Base-by-base conservation (phyloP, 2,329 filamentous ascomycete species). In the Monosporascus ibericus region DNA sequence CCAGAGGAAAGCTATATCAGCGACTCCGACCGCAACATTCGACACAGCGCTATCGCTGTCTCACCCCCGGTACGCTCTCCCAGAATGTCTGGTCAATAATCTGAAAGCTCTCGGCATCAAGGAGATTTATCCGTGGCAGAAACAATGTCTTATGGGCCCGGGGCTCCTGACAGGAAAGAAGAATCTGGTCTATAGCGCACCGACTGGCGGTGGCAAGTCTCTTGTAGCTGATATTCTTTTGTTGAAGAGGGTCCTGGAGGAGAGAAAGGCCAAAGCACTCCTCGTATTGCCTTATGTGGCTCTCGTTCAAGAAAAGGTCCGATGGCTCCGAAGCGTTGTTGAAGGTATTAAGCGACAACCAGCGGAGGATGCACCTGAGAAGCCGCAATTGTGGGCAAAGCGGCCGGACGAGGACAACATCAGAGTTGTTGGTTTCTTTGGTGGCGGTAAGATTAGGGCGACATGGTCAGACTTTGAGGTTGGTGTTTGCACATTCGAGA, bases 61-160 rank as follows among this genome's bases (percentile, higher is more conserved):
- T 5, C 81, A 90, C 65, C 72, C 78, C 1, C 72, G 71, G 39
- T 92, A 90, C 70, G 79, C 73, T 8, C 72, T 92, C 15, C 83
- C 86, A 3, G 58, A 69, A 0, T 68, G 74, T 24, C 70, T 91
- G 39, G 79, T 88, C 3, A 68, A 74, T 18, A 91, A 90, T 61
- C 80, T 91, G 62, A 76, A 75, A 47, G 70, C 73, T 0, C 72
- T 88, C 39, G 87, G 87, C n/a, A 86, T 92, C 52, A 79, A 75
- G 40, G 80, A 78, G 58, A 91, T 91, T 54, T 91, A 91, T 60
- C 85, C 86, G 2, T 92, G 88, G 88, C 88, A 91, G 68, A 86
- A 86, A 48, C 82, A 84, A 52, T 92, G 88, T 62, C 74, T 92
- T 7, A 73, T 86, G 50, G 82, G 83, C 0, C 82, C 81, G 3